Conservation (phyloP, 1,139 yeast species). For the Suhomyces ambrosiae region DNA sequence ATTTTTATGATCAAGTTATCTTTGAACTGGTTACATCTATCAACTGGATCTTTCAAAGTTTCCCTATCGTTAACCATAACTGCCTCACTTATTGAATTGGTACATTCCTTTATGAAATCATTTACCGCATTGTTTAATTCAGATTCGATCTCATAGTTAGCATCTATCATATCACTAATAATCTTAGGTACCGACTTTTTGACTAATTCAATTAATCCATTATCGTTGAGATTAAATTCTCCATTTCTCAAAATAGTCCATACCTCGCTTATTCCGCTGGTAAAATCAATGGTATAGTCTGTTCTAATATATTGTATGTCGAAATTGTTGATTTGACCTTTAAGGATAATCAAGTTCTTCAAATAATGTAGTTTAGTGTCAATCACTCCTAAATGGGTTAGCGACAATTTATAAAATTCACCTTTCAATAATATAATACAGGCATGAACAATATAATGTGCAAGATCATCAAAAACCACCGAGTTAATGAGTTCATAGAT, state of each 20-base stretch:
- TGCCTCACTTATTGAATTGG: slow-evolving; percentile 39
- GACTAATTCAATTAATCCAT: slow-evolving; percentile 60
- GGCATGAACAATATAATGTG: slow-evolving; percentile 83
- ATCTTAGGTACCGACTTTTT: slow-evolving; percentile 77
- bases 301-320: slow-evolving; percentile 77
- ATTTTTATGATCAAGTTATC: slow-evolving; percentile 52
- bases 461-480: slow-evolving; percentile 82
- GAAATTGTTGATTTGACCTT: slow-evolving; percentile 71
- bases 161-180: slow-evolving; percentile 85
- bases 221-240: slow-evolving; percentile 34
- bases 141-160: slow-evolving; percentile 72
- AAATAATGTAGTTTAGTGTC: slow-evolving; percentile 71
- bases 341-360: slow-evolving; percentile 69
- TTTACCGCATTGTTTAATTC: slow-evolving; percentile 74
- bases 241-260: slow-evolving; percentile 48
- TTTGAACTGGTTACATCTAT: slow-evolving; percentile 40
- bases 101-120: slow-evolving; percentile 51
- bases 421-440: slow-evolving; percentile 61
- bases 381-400: slow-evolving; percentile 42
- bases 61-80: slow-evolving; percentile 23
- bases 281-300: slow-evolving; percentile 78
- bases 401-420: slow-evolving; percentile 49
- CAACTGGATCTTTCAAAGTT: slow-evolving; percentile 27
- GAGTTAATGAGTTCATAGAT: slow-evolving; percentile 79
- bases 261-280: slow-evolving; percentile 65